Conservation (phyloP, 2,329 filamentous ascomycete genomes). For the Neonectria punicea region DNA sequence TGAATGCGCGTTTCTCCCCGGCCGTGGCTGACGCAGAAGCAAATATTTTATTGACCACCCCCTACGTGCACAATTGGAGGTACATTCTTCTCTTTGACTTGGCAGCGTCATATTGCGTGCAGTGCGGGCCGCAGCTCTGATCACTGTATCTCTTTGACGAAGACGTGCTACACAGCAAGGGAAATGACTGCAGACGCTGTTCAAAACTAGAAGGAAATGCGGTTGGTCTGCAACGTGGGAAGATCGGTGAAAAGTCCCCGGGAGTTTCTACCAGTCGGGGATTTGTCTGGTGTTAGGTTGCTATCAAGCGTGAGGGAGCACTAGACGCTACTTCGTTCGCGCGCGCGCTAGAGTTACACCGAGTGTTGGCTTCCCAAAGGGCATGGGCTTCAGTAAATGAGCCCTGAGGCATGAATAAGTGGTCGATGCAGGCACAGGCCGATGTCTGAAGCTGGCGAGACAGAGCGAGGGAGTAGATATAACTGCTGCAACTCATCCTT, state of each 20-base stretch:
- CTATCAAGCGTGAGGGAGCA: background rate
- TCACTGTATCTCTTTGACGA: background rate
- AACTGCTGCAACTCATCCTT: background rate
- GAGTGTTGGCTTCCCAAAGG: background rate
- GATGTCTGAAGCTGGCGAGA: background rate
- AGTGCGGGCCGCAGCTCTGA: background rate
- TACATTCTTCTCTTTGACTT: constrained; percentile 1
- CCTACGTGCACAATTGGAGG: background rate
- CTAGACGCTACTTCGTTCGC: background rate
- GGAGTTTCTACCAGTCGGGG: background rate
- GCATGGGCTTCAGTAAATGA: background rate
- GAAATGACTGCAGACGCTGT: background rate
- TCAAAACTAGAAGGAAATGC: constrained; percentile 8
- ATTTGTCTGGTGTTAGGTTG: background rate
- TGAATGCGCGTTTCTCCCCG: background rate
- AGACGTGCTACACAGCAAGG: background rate
- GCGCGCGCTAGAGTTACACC: constrained; percentile 12
- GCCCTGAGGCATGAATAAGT: constrained; percentile 1
- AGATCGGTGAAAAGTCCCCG: background rate
- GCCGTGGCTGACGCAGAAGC: constrained; percentile 11
- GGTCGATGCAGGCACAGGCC: constrained; percentile 17
- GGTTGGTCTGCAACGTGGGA: background rate
- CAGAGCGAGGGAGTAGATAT: background rate
- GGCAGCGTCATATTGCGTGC: background rate
- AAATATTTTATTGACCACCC: constrained; percentile 9